A percentile compares a stretch with the other conserved stretches of the same genome.
These are phyloP conservation scores for Verticillium nonalfalfae DNA, from an alignment of 2,329 filamentous ascomycete species.

Conservation along the genomic window DNA sequence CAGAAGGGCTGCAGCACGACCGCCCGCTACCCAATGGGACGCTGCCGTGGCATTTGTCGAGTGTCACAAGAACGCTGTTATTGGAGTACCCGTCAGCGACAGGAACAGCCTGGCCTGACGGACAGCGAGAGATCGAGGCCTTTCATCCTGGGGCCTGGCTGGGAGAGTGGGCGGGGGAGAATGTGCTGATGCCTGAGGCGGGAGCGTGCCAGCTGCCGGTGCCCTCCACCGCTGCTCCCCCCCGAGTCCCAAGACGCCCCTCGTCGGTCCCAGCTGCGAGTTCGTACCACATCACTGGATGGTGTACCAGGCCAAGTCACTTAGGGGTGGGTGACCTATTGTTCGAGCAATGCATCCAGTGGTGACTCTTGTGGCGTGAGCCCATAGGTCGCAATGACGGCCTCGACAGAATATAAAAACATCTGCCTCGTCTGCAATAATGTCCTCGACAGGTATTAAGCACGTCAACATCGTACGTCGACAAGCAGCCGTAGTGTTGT, in stretches of 20 bases:
- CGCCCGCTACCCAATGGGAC: neutral
- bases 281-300: neutral
- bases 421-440: neutral
- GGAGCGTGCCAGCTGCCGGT: neutral
- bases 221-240: neutral
- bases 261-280: neutral
- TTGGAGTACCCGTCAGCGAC: neutral
- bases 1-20: neutral
- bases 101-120: neutral
- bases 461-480: neutral
- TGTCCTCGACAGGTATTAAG: neutral
- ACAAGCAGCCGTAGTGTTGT: neutral
- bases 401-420: neutral
- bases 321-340: slow-evolving; percentile 1
- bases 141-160: too few relatives aligned
- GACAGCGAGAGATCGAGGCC: neutral
- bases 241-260: too few relatives aligned
- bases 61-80: neutral
- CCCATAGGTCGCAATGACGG: neutral
- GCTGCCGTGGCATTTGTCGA: neutral
- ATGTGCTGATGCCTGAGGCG: neutral
- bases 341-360: slow-evolving; percentile 6
- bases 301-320: neutral
- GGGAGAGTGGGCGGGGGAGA: neutral
- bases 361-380: neutral